Conservation (phyloP, 345 rosid species). For the Atalantia buxifolia region DNA sequence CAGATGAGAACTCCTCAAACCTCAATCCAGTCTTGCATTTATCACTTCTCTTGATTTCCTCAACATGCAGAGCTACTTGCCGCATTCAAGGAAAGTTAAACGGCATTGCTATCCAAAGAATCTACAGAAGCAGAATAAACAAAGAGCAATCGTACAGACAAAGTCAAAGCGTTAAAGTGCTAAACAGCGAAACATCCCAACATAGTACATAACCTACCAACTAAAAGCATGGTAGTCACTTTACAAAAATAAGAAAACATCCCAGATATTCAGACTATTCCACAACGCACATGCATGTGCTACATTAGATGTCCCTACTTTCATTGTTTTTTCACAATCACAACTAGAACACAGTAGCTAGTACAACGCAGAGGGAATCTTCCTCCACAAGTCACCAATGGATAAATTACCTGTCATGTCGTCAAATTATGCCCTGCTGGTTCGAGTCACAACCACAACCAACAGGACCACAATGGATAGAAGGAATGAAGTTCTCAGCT, state of each 20-base stretch:
- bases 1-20: not conserved
- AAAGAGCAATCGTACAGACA: not conserved
- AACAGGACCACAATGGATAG: slow-evolving; percentile 64
- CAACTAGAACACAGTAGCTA: not conserved
- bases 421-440: slow-evolving; percentile 47
- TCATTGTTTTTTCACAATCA: not conserved
- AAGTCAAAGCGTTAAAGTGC: not conserved
- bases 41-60: not conserved
- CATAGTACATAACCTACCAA: not conserved
- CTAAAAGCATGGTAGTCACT: not conserved
- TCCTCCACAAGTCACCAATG: not conserved
- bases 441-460: slow-evolving; percentile 68
- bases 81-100: not conserved
- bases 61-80: not conserved
- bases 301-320: not conserved
- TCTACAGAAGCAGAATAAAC: not conserved
- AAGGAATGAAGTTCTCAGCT: slow-evolving; percentile 63
- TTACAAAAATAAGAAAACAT: not conserved
- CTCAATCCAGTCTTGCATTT: not conserved
- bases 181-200: not conserved
- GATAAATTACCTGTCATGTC: slow-evolving; percentile 32
- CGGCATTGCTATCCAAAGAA: not conserved
- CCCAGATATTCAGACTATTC: not conserved
- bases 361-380: not conserved
- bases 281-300: not conserved